A percentile compares a stretch with the other conserved stretches of the same genome.
Conservation (phyloP, 208 protist genomes). For the Crithidia sp. region DNA sequence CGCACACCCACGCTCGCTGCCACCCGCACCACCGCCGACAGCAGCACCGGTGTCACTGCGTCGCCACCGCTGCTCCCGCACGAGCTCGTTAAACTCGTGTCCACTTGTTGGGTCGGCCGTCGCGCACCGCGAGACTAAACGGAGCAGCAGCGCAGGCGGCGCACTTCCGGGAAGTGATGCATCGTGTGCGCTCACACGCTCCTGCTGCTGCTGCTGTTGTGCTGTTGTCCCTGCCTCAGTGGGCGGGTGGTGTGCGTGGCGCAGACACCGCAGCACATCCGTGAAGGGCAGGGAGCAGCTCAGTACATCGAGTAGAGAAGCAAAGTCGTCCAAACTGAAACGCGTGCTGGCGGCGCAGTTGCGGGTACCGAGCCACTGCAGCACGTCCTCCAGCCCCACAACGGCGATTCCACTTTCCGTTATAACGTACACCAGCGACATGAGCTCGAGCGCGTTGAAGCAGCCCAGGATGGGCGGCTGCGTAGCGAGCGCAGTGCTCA, state of each 20-base stretch:
- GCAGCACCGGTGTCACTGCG: background rate
- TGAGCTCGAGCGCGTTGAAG: constrained; percentile 43
- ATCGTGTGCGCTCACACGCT: too few species aligned
- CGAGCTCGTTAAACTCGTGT: constrained; percentile 16
- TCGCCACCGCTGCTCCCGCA: constrained; percentile 17
- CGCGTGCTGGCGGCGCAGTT: constrained; percentile 13
- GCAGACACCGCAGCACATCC: constrained; percentile 41
- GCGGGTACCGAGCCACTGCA: constrained; percentile 37
- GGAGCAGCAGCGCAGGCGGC: constrained; percentile 10
- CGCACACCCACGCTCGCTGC: background rate
- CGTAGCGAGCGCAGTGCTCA: constrained; percentile 9
- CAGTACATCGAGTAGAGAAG: constrained; percentile 46
- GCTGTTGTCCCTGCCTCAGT: background rate
- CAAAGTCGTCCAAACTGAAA: constrained; percentile 49
- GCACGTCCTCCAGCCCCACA: constrained; percentile 37
- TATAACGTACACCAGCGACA: constrained; percentile 43
- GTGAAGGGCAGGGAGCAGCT: constrained; percentile 58
- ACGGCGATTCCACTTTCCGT: constrained; percentile 43
- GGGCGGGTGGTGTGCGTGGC: background rate
- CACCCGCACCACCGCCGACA: background rate
- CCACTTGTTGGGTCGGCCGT: constrained; percentile 7
- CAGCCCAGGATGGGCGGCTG: constrained; percentile 19
- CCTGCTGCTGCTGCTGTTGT: constrained; percentile 5
- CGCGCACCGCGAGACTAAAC: constrained; percentile 15
- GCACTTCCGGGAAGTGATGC: background rate